Evolutionary conservation across 2,329 filamentous ascomycete genomes (phyloP).

Genomic region (Monilinia fructigena): DNA sequence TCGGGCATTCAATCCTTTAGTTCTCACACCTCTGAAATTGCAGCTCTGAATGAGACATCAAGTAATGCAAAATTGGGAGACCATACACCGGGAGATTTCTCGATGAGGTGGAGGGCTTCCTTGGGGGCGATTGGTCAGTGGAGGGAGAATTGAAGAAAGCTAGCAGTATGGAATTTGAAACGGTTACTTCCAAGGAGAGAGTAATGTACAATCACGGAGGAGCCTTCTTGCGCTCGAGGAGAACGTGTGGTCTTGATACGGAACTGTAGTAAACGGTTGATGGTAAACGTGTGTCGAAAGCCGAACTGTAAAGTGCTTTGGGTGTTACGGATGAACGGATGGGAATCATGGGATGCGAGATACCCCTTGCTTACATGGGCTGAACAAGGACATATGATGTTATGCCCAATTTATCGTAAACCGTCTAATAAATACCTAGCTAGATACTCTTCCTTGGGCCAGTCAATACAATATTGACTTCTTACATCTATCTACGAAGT

Average conservation of each 20-base stretch:
- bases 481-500: too few relatives aligned
- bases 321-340: constrained; percentile 13
- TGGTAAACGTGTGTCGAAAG: not conserved
- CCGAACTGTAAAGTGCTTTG: not conserved
- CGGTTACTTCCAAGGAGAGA: constrained; percentile 6
- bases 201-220: constrained; percentile 27
- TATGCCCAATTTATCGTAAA: not conserved
- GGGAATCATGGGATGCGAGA: not conserved
- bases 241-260: constrained; percentile 22
- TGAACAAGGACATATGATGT: not conserved
- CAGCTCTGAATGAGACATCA: constrained; percentile 43
- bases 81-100: not conserved
- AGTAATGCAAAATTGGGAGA: constrained; percentile 24
- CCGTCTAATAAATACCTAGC: too few relatives aligned
- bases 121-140: constrained; percentile 43
- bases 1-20: not conserved
- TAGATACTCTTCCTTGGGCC: too few relatives aligned
- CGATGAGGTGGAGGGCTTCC: constrained; percentile 34
- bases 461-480: too few relatives aligned
- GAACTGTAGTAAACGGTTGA: constrained; percentile 15
- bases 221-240: constrained; percentile 31
- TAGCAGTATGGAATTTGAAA: constrained; percentile 27
- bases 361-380: constrained; percentile 13
- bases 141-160: constrained; percentile 42
- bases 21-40: not conserved